Conservation (phyloP, 192 early-diverging fungal genomes). For the Backusella tuberculispora region DNA sequence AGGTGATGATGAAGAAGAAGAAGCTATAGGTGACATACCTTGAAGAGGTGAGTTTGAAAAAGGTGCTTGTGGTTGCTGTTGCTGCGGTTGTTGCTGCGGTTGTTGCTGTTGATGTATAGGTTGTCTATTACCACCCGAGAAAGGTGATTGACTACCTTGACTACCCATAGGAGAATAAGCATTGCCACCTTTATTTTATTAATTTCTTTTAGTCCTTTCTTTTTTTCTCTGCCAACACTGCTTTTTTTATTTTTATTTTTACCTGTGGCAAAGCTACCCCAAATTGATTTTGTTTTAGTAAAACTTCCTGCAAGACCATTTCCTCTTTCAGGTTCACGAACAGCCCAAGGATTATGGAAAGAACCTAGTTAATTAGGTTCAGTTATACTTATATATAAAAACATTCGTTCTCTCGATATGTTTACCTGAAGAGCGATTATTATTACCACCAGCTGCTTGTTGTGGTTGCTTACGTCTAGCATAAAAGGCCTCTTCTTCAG, state of each 20-base stretch:
- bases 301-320: background rate
- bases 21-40: background rate
- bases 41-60: background rate
- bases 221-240: background rate
- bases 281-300: background rate
- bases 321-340: background rate
- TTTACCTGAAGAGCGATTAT: background rate
- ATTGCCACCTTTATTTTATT: background rate
- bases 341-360: background rate
- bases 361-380: background rate
- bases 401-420: background rate
- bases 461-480: background rate
- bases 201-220: background rate
- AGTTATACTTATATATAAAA: background rate
- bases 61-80: background rate
- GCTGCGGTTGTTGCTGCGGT: no score
- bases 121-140: conserved; percentile 5
- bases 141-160: conserved; percentile 4
- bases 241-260: background rate
- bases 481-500: conserved; percentile 18
- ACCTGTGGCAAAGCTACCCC: background rate
- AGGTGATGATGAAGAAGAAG: background rate
- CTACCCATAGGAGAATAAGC: background rate
- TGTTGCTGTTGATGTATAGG: background rate
- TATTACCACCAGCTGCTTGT: background rate